These are phyloP conservation scores for Aechmea fasciata DNA, from an alignment of 176 grass and related monocot genomes.

Conservation along the genomic window DNA sequence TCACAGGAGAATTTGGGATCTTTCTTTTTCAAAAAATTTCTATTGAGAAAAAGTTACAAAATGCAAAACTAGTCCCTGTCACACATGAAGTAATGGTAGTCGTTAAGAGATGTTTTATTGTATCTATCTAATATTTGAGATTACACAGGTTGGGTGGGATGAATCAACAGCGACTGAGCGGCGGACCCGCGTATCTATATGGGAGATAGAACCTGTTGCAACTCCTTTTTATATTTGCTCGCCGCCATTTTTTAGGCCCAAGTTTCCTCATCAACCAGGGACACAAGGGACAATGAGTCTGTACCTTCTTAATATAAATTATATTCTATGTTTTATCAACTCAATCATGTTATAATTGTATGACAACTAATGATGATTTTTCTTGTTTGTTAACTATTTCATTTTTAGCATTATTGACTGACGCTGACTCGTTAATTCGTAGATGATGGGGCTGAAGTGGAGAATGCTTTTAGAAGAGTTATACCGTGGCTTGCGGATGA, in stretches of 20 bases:
- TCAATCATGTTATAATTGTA: not conserved
- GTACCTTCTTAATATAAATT: constrained; percentile 1
- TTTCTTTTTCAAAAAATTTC: too few species aligned
- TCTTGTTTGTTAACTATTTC: not conserved
- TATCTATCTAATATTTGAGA: not conserved
- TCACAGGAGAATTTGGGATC: too few species aligned
- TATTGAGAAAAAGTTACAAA: not conserved
- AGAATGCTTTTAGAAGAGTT: constrained; percentile 80
- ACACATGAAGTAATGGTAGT: not conserved
- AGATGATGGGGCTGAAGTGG: constrained; percentile 85
- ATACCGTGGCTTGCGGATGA: constrained; percentile 94
- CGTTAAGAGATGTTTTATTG: not conserved
- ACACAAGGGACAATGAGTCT: constrained; percentile 42
- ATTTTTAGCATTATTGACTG: constrained; percentile 15
- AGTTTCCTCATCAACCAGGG: constrained; percentile 66
- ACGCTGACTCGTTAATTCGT: constrained; percentile 22
- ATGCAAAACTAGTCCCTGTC: not conserved
- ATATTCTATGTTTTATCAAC: not conserved
- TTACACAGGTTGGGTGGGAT: constrained; percentile 90
- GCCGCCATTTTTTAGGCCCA: constrained; percentile 80
- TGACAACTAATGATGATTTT: not conserved
- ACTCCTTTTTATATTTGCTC: constrained; percentile 99
- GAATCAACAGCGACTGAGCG: constrained; percentile 90
- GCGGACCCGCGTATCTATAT: constrained; percentile 84
- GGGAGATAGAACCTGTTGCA: constrained; percentile 96